Evolutionary conservation across 2,329 filamentous ascomycete genomes (phyloP), one percentile per base, ranked within the genome.

Genomic region (Coleophoma crateriformis): DNA sequence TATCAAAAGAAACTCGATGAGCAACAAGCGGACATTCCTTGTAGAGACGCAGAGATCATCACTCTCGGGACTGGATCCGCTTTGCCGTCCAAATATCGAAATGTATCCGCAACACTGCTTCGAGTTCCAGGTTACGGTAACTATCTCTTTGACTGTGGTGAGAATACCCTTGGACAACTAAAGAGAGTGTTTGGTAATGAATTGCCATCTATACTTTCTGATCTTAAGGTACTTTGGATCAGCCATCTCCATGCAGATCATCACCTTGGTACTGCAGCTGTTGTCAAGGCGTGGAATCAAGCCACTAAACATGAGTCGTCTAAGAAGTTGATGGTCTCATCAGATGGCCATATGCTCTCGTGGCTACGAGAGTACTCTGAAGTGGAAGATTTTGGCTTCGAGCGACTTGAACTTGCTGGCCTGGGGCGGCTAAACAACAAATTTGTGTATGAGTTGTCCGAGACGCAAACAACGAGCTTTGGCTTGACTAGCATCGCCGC

Each of bases 161-260:
- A 99, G 68, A 90, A 90, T 61, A 96, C 94, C 0, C 71, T 97
- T 8, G 92, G 92, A 11, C 91, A 96, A 65, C 72, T 99, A 37
- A 82, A 81, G 50, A 86, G 94, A 46, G 75, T 88, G 0, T 92
- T 87, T 60, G 76, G 78, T 6, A 75, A 82, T 4, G 78, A 88
- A 55, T 72, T 92, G 3, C 73, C 73, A 27, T 75, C 84, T n/a
- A 76, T 96, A 12, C 72, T 99, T n/a, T 77, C 74, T 51, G 84
- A 95, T 54, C 74, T 99, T 40, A 85, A 84, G 48, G 81, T 83
- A 58, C 85, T 99, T 54, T 95, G 90, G 82, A 94, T 99, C 68
- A 95, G 89, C 67, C 94, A 99, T 70, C 74, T 95, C 54, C 94
- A 99, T 67, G 94, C 94, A 4, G 94, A 99, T 69, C 94, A 99